Evolutionary conservation across 2,329 filamentous ascomycete species (phyloP).

Genomic region (Penicillium brasilianum): DNA sequence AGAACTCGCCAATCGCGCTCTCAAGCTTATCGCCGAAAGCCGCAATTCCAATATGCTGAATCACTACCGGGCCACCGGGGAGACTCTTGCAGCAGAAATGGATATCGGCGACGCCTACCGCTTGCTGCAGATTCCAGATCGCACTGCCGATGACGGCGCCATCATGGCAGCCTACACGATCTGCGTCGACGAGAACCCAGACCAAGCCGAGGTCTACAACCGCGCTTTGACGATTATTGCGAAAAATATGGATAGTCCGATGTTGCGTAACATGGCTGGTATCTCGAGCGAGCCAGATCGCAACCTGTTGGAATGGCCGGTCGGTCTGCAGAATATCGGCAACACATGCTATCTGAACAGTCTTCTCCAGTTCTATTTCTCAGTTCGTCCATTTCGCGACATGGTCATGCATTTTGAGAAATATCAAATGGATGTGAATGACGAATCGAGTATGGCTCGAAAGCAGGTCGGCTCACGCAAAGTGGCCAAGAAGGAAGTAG

Average conservation of each 20-base stretch:
- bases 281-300: conserved; percentile 37
- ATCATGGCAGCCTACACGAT: conserved; percentile 56
- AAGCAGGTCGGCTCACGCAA: conserved; percentile 78
- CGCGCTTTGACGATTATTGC: conserved; percentile 56
- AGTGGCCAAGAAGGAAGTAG: conserved; percentile 63
- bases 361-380: conserved; percentile 92
- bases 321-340: conserved; percentile 89
- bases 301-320: conserved; percentile 66
- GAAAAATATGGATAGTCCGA: conserved; percentile 46
- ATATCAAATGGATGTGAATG: conserved; percentile 69
- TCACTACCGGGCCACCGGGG: conserved; percentile 59
- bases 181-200: conserved; percentile 52
- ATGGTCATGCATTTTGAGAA: conserved; percentile 78
- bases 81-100: conserved; percentile 58
- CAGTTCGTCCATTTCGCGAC: conserved; percentile 78
- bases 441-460: conserved; percentile 61
- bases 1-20: conserved; percentile 59
- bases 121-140: conserved; percentile 58
- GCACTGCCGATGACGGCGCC: conserved; percentile 57
- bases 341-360: conserved; percentile 99
- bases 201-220: conserved; percentile 51
- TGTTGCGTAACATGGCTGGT: conserved; percentile 43
- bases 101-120: conserved; percentile 60
- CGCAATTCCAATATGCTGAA: conserved; percentile 61
- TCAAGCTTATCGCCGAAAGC: conserved; percentile 63